Percentiles rank a stretch among this genome's conserved stretches.
phyloP scores from a whole-genome alignment of 805 yeast genomes.

The Metschnikowia bowlesiae region DNA sequence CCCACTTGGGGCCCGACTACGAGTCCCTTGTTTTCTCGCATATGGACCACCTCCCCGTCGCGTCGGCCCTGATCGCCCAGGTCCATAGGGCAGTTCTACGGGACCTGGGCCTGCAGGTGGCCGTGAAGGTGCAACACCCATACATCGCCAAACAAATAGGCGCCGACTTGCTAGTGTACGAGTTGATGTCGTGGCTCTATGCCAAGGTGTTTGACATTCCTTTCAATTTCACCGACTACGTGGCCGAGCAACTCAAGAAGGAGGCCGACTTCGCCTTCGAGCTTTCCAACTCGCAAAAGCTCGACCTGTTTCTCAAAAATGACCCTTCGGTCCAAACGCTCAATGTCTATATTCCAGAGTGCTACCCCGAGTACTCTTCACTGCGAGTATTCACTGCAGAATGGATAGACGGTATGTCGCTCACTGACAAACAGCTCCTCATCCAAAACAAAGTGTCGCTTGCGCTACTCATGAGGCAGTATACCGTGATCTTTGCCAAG shows the following conservation, averaged over 20 bases:
- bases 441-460: slow-evolving; percentile 36
- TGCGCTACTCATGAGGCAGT: slow-evolving; percentile 42
- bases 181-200: slow-evolving; percentile 47
- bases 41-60: slow-evolving; percentile 57
- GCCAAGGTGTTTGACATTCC: slow-evolving; percentile 63
- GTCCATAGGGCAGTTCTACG: slow-evolving; percentile 53
- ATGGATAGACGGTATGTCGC: slow-evolving; percentile 70
- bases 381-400: slow-evolving; percentile 57
- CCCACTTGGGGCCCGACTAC: slow-evolving; percentile 42
- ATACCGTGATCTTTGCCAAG: slow-evolving; percentile 48
- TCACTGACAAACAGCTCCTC: slow-evolving; percentile 45
- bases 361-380: slow-evolving; percentile 43
- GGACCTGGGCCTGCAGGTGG: slow-evolving; percentile 47
- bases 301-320: slow-evolving; percentile 32
- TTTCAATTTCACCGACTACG: slow-evolving; percentile 50
- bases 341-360: slow-evolving; percentile 55
- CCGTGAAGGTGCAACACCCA: slow-evolving; percentile 63
- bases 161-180: slow-evolving; percentile 59
- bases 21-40: slow-evolving; percentile 32
- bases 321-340: slow-evolving; percentile 38
- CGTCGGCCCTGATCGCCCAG: slow-evolving; percentile 74
- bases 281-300: slow-evolving; percentile 44
- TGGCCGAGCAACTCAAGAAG: slow-evolving; percentile 50
- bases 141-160: slow-evolving; percentile 56
- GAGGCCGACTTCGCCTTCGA: slow-evolving; percentile 65